These are phyloP conservation scores for Lepraria neglecta DNA, from an alignment of 495 filamentous ascomycete genomes.

Conservation along the genomic window DNA sequence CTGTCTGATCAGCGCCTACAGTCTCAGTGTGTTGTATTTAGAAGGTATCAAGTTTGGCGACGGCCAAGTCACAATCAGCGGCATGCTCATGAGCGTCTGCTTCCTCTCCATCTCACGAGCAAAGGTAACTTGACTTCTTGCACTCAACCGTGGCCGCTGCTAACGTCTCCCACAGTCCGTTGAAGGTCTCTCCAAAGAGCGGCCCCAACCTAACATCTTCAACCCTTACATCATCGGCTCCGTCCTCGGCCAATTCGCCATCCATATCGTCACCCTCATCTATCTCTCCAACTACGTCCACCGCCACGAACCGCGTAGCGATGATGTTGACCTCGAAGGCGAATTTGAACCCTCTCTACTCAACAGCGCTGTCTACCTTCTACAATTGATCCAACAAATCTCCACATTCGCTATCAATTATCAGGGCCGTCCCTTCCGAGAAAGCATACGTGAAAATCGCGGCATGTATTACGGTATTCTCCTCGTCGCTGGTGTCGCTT, in stretches of 20 bases:
- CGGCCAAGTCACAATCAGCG: conserved; percentile 96
- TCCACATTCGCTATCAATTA: conserved; percentile 99
- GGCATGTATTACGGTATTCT: conserved; percentile 98
- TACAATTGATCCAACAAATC: conserved; percentile 98
- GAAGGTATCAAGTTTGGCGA: conserved; percentile 99
- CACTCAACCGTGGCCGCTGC: conserved; percentile 4
- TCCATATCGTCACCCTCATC: conserved; percentile 90
- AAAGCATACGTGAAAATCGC: conserved; percentile 88
- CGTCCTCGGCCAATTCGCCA: conserved; percentile 93
- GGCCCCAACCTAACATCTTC: conserved; percentile 97
- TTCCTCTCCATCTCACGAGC: conserved; percentile 95
- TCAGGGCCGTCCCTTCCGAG: conserved; percentile 95
- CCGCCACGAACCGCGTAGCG: conserved; percentile 63
- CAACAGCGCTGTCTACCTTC: conserved; percentile 94
- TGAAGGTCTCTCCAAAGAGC: conserved; percentile 91
- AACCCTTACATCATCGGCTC: conserved; percentile 98
- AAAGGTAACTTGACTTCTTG: conserved; percentile 47
- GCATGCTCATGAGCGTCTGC: conserved; percentile 99
- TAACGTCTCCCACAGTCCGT: conserved; percentile 57
- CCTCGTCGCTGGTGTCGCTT: conserved; percentile 79
- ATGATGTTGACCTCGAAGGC: conserved; percentile 81
- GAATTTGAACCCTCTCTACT: conserved; percentile 92
- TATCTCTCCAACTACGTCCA: conserved; percentile 91
- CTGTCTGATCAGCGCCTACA: conserved; percentile 97
- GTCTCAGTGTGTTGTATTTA: conserved; percentile 88